Conservation (phyloP, 2,329 filamentous ascomycete genomes). For the Beauveria medogensis region DNA sequence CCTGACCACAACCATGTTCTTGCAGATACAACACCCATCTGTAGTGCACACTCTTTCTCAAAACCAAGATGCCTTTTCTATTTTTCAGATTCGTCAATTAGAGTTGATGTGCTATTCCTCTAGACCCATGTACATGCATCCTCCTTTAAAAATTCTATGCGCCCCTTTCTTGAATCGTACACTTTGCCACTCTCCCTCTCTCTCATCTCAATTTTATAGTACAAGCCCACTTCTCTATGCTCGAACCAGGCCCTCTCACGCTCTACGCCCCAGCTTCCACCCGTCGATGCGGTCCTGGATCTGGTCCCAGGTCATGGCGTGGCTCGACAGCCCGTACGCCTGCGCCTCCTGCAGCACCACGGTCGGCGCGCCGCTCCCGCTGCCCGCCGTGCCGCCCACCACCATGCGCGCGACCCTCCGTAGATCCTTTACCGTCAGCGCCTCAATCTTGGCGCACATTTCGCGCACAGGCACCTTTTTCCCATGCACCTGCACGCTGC, state of each 20-base stretch:
- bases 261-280: slow-evolving; percentile 68
- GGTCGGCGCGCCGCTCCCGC: slow-evolving; percentile 80
- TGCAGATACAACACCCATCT: too few relatives aligned
- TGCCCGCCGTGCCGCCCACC: slow-evolving; percentile 73
- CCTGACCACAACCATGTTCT: too few relatives aligned
- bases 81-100: background rate
- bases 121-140: background rate
- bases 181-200: background rate
- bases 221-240: background rate
- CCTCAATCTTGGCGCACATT: slow-evolving; percentile 85
- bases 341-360: slow-evolving; percentile 91
- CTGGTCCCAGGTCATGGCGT: slow-evolving; percentile 72
- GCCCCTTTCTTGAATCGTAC: background rate
- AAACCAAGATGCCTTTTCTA: too few relatives aligned
- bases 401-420: slow-evolving; percentile 72
- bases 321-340: slow-evolving; percentile 58
- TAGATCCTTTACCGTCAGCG: slow-evolving; percentile 70
- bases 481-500: slow-evolving; percentile 95
- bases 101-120: slow-evolving; percentile 2
- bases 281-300: slow-evolving; percentile 78
- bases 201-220: background rate
- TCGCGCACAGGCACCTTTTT: slow-evolving; percentile 84
- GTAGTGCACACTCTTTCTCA: too few relatives aligned
- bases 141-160: background rate
- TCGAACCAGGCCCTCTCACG: slow-evolving; percentile 7